These are phyloP conservation scores for Yamadazyma sp. DNA, from an alignment of 805 yeast species.

Conservation along the genomic window DNA sequence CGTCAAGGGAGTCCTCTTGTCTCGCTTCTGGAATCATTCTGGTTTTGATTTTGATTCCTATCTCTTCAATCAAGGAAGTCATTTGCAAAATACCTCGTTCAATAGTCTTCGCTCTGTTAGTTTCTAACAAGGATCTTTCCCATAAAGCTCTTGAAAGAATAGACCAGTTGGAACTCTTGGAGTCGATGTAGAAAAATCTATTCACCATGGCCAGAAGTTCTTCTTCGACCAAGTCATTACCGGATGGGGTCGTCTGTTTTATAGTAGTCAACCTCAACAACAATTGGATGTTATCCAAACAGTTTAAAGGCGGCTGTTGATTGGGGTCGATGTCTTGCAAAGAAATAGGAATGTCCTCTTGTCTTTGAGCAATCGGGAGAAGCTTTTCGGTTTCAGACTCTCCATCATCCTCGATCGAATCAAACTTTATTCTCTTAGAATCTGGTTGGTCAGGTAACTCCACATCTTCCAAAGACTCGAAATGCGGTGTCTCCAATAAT, in stretches of 20 bases:
- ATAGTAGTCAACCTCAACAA: constrained; percentile 64
- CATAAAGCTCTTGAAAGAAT: constrained; percentile 80
- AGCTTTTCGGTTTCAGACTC: constrained; percentile 31
- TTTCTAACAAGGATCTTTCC: constrained; percentile 85
- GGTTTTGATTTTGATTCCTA: constrained; percentile 65
- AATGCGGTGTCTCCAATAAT: constrained; percentile 71
- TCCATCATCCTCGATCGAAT: constrained; percentile 26
- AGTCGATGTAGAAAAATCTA: constrained; percentile 58
- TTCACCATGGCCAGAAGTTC: constrained; percentile 76
- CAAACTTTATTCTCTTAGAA: constrained; percentile 41
- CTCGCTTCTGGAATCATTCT: constrained; percentile 50
- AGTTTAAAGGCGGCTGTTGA: constrained; percentile 69
- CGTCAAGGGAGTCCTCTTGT: constrained; percentile 23
- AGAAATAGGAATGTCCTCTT: constrained; percentile 59
- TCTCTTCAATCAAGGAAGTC: constrained; percentile 87
- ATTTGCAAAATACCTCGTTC: constrained; percentile 93
- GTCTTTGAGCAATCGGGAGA: constrained; percentile 62
- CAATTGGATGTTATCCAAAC: constrained; percentile 72
- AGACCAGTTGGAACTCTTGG: constrained; percentile 60
- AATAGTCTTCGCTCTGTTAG: constrained; percentile 77
- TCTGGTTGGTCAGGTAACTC: constrained; percentile 36
- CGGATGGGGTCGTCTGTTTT: constrained; percentile 69
- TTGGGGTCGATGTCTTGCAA: constrained; percentile 71
- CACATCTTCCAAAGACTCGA: constrained; percentile 56
- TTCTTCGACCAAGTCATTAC: constrained; percentile 71